A percentile compares a stretch with the other conserved stretches of the same genome.
Conservation (phyloP, 108 stramenopile genomes). For the Cyclotella sp. region DNA sequence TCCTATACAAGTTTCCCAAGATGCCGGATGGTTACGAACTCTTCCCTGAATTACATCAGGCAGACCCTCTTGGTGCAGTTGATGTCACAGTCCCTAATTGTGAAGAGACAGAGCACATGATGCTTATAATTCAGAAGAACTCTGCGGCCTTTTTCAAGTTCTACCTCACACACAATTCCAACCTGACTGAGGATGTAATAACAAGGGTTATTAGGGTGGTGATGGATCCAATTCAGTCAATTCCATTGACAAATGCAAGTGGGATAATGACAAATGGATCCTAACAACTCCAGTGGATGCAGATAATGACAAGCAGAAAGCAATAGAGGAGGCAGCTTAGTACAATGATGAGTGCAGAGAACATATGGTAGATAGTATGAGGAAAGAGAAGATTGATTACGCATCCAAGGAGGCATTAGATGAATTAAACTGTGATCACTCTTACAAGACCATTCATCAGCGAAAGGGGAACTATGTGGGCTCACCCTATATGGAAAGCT, state of each 20-base stretch:
- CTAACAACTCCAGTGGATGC: slow-evolving; percentile 6
- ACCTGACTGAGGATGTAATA: too few species aligned
- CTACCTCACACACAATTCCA: too few species aligned
- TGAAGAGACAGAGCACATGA: slow-evolving; percentile 2
- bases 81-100: slow-evolving; percentile 2
- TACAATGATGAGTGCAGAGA: slow-evolving; percentile 3
- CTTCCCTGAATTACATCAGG: slow-evolving; percentile 5
- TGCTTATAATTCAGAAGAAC: slow-evolving; percentile 4
- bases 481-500: too few species aligned
- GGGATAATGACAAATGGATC: not conserved
- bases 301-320: not conserved
- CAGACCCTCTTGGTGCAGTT: not conserved
- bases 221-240: slow-evolving; percentile 7
- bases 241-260: not conserved
- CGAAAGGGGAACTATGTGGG: not conserved
- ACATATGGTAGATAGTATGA: not conserved
- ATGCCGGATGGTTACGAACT: not conserved
- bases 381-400: not conserved
- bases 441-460: not conserved
- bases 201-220: not conserved
- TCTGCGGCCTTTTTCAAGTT: too few species aligned
- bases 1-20: not conserved
- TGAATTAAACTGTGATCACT: not conserved
- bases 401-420: not conserved
- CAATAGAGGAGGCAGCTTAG: slow-evolving; percentile 9